Base-by-base conservation (phyloP, 2,329 filamentous ascomycete genomes). In the Phaeoacremonium minimum region DNA sequence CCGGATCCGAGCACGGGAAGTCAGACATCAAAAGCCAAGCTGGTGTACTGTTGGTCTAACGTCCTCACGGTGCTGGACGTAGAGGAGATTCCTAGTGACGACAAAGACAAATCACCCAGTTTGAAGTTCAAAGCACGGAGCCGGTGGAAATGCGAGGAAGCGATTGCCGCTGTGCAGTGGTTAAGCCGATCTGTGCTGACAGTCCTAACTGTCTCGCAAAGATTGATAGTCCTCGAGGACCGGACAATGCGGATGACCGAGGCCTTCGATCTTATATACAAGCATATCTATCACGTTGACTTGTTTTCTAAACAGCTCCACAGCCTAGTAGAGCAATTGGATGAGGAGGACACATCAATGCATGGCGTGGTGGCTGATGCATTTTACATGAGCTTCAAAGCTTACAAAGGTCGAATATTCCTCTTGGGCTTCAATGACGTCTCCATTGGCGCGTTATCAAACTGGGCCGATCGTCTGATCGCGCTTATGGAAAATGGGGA, bases 11-110 rank as follows among this genome's bases (percentile, higher is more conserved):
- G 76, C 32, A 79, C 77, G 1, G 80, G 79, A 5, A 84, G 80
- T 49, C 76, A 81, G 7, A 72, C 83, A 8, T 90, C 87, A 14
- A 84, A 82, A 52, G 85, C 84, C 26, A 97, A 98, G 59, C 74
- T 98, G 14, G 91, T 87, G 1, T 98, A 98, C 64, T 96, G 90
- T 60, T 98, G 93, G 93, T 97, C 93, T 3, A 97, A 97, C 52
- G 80, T 97, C n/a, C 66, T 98, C 46, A 97, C 90, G 0, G 83
- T 98, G 5, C 66, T 98, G 16, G 93, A 98, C 45, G 80, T 97
- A 9, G 82, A 91, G 35, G 85, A 93, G 48, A 69, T 82, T 11
- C 73, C 74, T 15, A 63, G 74, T 1, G 75, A 80, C 12, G 81
- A 88, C 46, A 81, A 79, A 44, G 85, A 91, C 46, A 89, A 87